These are phyloP conservation scores for Rhizophagus prolifer DNA, from an alignment of 192 early-diverging fungal genomes.

Conservation along the genomic window DNA sequence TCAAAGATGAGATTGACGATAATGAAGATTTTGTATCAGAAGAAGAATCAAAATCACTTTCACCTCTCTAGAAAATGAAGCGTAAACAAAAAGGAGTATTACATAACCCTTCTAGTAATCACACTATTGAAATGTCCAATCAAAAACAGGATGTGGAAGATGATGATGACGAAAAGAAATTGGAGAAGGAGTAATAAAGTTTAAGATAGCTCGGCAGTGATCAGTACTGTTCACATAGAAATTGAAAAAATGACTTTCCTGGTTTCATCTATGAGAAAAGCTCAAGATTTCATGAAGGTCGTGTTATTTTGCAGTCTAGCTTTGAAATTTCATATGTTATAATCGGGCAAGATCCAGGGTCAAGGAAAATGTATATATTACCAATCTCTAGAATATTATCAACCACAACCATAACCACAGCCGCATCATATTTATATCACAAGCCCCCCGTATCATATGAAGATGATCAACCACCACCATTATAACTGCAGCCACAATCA, in stretches of 20 bases:
- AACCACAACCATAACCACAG: no score
- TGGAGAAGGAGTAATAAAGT: no score
- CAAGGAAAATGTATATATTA: constrained; percentile 78
- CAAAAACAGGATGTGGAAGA: background rate
- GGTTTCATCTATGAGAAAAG: no score
- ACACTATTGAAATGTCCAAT: background rate
- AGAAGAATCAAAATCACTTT: background rate
- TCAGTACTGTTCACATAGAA: background rate
- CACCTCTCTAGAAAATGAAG: background rate
- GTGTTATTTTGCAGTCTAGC: constrained; percentile 66
- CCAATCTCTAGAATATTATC: no score
- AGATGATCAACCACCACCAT: no score
- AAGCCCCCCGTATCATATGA: no score
- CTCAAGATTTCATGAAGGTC: no score
- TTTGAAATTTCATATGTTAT: constrained; percentile 84
- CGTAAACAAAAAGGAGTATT: background rate
- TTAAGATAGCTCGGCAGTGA: no score
- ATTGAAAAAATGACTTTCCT: background rate
- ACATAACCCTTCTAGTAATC: background rate
- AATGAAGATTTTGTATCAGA: background rate
- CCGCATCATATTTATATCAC: no score
- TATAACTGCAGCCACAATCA: no score
- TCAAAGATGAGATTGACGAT: background rate
- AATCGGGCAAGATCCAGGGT: constrained; percentile 83
- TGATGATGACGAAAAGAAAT: background rate